These are phyloP conservation scores for Craspedostauros australis DNA, from an alignment of 108 stramenopile species.

Conservation along the genomic window DNA sequence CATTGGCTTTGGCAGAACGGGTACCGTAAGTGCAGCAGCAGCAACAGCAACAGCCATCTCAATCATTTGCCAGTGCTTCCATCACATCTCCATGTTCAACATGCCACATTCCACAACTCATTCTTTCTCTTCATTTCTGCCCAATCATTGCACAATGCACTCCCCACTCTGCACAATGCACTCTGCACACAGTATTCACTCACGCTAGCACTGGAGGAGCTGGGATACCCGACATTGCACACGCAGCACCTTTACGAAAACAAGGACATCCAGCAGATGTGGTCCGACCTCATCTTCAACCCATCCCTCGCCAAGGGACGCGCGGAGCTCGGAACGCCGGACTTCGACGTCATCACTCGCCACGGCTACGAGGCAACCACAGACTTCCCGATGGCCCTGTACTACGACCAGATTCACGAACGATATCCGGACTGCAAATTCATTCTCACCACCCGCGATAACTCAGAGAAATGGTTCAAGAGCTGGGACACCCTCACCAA, in stretches of 20 bases:
- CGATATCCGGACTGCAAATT: conserved; percentile 74
- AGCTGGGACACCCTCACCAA: conserved; percentile 65
- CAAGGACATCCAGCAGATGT: conserved; percentile 45
- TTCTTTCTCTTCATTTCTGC: not conserved
- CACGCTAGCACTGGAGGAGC: conserved; percentile 62
- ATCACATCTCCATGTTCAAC: not conserved
- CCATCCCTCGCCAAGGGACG: conserved; percentile 41
- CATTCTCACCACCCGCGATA: conserved; percentile 64
- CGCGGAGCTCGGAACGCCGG: conserved; percentile 37
- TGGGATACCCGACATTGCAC: conserved; percentile 67
- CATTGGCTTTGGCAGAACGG: conserved; percentile 76
- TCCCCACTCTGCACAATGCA: not conserved
- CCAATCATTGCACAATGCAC: not conserved
- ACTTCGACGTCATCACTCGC: conserved; percentile 42
- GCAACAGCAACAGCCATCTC: not conserved
- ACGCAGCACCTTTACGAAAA: conserved; percentile 79
- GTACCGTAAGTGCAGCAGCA: conserved; percentile 56
- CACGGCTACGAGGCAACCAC: conserved; percentile 58
- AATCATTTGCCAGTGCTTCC: not conserved
- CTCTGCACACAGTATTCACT: conserved; percentile 47
- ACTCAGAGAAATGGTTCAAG: conserved; percentile 68
- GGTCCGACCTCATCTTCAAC: conserved; percentile 45
- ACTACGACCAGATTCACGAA: conserved; percentile 55
- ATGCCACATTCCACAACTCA: not conserved
- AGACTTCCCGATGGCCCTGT: conserved; percentile 73